phyloP scores from a whole-genome alignment of 2,329 filamentous ascomycete genomes.

The Cladophialophora carrionii region DNA sequence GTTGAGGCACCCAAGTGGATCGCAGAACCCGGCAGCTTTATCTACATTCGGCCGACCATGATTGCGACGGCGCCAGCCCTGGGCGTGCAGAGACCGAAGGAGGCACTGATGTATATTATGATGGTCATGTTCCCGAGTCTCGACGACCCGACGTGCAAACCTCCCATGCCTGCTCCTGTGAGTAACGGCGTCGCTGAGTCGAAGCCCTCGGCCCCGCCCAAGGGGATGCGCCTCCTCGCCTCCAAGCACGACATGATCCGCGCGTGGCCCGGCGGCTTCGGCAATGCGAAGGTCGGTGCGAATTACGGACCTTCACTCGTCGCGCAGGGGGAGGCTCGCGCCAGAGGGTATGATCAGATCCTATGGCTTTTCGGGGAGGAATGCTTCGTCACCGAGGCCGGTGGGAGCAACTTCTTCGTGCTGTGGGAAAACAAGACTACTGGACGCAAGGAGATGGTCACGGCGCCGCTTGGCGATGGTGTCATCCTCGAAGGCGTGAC shows the following conservation, averaged over 20 bases:
- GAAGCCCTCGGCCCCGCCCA: constrained; percentile 12
- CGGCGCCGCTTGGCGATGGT: constrained; percentile 78
- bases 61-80: constrained; percentile 81
- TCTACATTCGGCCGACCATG: constrained; percentile 85
- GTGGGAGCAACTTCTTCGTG: constrained; percentile 89
- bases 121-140: constrained; percentile 48
- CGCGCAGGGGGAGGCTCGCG: constrained; percentile 74
- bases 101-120: constrained; percentile 77
- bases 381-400: constrained; percentile 82
- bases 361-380: constrained; percentile 88
- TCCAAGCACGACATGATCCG: constrained; percentile 80
- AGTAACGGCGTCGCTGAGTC: constrained; percentile 10
- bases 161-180: constrained; percentile 4
- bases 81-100: constrained; percentile 75
- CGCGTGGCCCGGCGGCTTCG: constrained; percentile 92
- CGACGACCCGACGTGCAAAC: constrained; percentile 24
- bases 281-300: constrained; percentile 87
- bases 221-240: constrained; percentile 58
- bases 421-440: constrained; percentile 64
- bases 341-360: constrained; percentile 80
- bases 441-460: constrained; percentile 71
- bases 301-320: constrained; percentile 88
- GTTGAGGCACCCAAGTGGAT: constrained; percentile 41
- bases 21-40: constrained; percentile 60
- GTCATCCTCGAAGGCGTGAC: constrained; percentile 89